Conservation (phyloP, 2,329 filamentous ascomycete species). For the Rugonectria rugulosa region DNA sequence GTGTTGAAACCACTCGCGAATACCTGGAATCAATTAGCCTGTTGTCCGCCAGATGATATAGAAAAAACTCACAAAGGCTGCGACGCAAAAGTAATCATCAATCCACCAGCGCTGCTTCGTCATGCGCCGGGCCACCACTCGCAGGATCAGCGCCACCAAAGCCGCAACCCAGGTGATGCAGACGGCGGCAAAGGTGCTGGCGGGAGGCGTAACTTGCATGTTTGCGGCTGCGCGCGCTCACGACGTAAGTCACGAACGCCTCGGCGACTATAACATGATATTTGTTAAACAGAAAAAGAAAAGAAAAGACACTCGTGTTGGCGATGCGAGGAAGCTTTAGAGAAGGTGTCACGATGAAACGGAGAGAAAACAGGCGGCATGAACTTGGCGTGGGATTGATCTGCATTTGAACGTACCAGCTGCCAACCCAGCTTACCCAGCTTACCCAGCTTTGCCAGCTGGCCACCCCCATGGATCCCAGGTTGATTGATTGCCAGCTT, state of each 20-base stretch:
- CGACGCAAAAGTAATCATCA: slow-evolving; percentile 35
- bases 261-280: neutral
- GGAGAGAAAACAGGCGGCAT: too few relatives aligned
- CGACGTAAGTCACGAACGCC: neutral
- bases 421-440: too few relatives aligned
- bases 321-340: too few relatives aligned
- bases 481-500: too few relatives aligned
- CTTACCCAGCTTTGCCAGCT: too few relatives aligned
- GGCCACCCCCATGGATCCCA: too few relatives aligned
- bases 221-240: neutral
- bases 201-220: slow-evolving; percentile 30
- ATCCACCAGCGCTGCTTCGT: slow-evolving; percentile 36
- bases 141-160: slow-evolving; percentile 27
- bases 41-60: accelerated
- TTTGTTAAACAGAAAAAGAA: too few relatives aligned
- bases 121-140: slow-evolving; percentile 32
- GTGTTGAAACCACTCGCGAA: slow-evolving; percentile 27
- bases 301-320: too few relatives aligned
- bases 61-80: slow-evolving; percentile 32
- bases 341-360: too few relatives aligned
- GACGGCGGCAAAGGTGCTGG: slow-evolving; percentile 26
- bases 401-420: too few relatives aligned
- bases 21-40: slow-evolving; percentile 23
- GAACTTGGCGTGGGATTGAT: too few relatives aligned
- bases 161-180: slow-evolving; percentile 33